Percentiles rank a stretch among this genome's conserved stretches.
Evolutionary conservation across 179 eudicot genomes (phyloP).

Genomic region (Corrigiola litoralis): DNA sequence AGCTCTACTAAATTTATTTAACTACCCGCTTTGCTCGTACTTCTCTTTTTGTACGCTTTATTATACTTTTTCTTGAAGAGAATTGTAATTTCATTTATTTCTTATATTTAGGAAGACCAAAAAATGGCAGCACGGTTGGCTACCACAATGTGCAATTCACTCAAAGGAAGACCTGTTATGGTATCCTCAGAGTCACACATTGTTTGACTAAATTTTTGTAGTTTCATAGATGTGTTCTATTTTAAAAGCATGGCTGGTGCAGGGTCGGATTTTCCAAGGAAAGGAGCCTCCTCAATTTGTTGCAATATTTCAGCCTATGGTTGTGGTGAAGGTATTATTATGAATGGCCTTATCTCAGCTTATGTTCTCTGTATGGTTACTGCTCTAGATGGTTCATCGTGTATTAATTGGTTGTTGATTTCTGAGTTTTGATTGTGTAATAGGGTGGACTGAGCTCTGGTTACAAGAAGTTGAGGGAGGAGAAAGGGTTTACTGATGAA

Average conservation of each 20-base stretch:
- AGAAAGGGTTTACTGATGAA: constrained; percentile 79
- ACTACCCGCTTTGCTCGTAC: not conserved
- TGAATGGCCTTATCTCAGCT: not conserved
- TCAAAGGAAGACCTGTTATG: constrained; percentile 92
- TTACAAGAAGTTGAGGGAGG: constrained; percentile 77
- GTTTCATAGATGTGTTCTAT: not conserved
- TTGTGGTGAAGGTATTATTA: constrained; percentile 76
- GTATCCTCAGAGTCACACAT: constrained; percentile 32
- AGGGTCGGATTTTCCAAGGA: constrained; percentile 92
- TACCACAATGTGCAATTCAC: constrained; percentile 78
- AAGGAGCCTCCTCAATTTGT: constrained; percentile 97
- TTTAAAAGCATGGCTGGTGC: constrained; percentile 18
- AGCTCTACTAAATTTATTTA: not conserved
- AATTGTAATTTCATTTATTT: not conserved
- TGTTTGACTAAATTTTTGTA: not conserved
- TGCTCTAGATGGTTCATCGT: constrained; percentile 1
- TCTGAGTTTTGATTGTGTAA: constrained; percentile 9
- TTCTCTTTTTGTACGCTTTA: not conserved
- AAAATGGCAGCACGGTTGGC: constrained; percentile 73
- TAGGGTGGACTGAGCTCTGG: constrained; percentile 96
- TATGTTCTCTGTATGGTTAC: not conserved
- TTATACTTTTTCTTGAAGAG: not conserved
- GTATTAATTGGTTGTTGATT: not conserved
- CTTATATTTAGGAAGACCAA: constrained; percentile 73
- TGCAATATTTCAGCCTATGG: constrained; percentile 94